These are phyloP conservation scores for Ephemerocybe angulata DNA, from an alignment of 768 basidiomycete genomes.

Conservation along the genomic window DNA sequence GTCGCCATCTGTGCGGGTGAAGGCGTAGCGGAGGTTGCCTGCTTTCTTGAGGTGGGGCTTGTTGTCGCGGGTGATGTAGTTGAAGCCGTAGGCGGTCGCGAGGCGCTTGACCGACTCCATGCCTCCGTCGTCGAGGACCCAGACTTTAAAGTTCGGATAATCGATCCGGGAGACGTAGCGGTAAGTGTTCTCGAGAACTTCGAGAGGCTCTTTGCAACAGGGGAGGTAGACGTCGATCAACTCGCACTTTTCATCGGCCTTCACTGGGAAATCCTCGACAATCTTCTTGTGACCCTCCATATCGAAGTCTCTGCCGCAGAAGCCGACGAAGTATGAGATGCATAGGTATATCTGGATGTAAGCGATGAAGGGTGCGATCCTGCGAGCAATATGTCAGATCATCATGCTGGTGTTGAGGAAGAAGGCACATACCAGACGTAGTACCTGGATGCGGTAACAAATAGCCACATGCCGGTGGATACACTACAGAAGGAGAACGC, in stretches of 20 bases:
- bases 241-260: conserved; percentile 17
- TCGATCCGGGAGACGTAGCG: conserved; percentile 23
- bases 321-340: conserved; percentile 22
- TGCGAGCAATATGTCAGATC: too few species aligned
- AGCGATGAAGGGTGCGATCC: conserved; percentile 22
- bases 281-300: conserved; percentile 18
- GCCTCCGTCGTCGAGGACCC: conserved; percentile 27
- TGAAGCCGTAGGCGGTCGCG: conserved; percentile 21
- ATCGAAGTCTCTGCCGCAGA: conserved; percentile 23
- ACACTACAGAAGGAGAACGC: conserved; percentile 24
- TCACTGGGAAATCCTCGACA: conserved; percentile 15
- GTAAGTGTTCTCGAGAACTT: conserved; percentile 29
- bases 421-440: conserved; percentile 21
- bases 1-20: conserved; percentile 23
- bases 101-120: conserved; percentile 20
- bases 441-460: conserved; percentile 19
- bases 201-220: conserved; percentile 25
- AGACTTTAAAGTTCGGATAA: conserved; percentile 25
- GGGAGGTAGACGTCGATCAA: conserved; percentile 27
- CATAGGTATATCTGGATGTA: conserved; percentile 22
- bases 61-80: conserved; percentile 24
- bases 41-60: conserved; percentile 26
- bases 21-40: conserved; percentile 25
- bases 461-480: conserved; percentile 26
- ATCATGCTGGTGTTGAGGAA: too few species aligned